A percentile compares a stretch with the other conserved stretches of the same genome.
Conservation (phyloP, 2,329 filamentous ascomycete genomes). For the Alternaria sp. region DNA sequence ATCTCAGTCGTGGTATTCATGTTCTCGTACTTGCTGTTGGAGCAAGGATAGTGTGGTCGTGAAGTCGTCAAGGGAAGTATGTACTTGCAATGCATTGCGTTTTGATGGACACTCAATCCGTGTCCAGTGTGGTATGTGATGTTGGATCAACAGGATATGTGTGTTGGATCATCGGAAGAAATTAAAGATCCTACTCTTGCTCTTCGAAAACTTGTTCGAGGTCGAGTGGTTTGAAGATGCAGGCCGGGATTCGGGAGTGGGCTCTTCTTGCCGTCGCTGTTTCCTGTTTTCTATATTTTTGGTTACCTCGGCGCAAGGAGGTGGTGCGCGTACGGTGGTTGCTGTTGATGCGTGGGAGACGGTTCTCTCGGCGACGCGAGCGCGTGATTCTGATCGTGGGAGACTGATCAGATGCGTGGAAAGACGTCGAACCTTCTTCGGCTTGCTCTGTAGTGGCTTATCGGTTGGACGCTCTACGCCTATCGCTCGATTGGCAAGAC, state of each 20-base stretch:
- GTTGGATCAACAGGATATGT: background rate
- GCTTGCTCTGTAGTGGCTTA: constrained; percentile 25
- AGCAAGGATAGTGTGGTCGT: constrained; percentile 27
- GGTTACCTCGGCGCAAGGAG: constrained; percentile 10
- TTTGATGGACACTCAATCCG: background rate
- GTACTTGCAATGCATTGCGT: background rate
- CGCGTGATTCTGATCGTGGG: constrained; percentile 34
- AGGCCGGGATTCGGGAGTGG: constrained; percentile 13
- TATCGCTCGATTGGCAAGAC: constrained; percentile 35
- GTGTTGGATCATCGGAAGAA: constrained; percentile 35
- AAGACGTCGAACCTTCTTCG: constrained; percentile 39
- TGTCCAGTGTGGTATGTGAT: background rate
- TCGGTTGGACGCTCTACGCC: constrained; percentile 32
- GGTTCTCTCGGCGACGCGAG: constrained; percentile 21
- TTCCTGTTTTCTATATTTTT: constrained; percentile 23
- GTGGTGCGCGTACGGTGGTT: constrained; percentile 23
- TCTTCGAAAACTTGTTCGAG: constrained; percentile 41
- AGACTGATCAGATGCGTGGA: constrained; percentile 42
- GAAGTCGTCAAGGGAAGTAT: constrained; percentile 16
- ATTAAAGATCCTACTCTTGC: constrained; percentile 46
- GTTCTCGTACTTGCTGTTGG: constrained; percentile 14
- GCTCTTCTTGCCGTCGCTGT: constrained; percentile 20
- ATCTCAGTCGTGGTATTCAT: constrained; percentile 8
- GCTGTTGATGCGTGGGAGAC: constrained; percentile 28
- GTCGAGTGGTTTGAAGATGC: constrained; percentile 14